These are phyloP conservation scores for Ophiosphaerella narmari DNA, from an alignment of 2,329 filamentous ascomycete species.

Conservation along the genomic window DNA sequence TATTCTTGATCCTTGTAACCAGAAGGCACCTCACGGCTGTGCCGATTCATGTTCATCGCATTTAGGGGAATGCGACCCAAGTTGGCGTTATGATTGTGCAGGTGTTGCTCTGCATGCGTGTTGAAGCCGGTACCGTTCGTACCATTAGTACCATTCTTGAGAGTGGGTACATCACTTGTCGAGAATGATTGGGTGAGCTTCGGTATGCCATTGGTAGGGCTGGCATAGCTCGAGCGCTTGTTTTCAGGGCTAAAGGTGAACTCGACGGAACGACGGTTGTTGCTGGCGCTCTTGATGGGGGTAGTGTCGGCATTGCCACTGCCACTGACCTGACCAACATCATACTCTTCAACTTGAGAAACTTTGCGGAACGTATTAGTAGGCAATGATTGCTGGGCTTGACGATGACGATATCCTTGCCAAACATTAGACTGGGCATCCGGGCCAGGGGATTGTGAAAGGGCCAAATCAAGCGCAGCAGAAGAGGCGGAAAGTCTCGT, in stretches of 20 bases:
- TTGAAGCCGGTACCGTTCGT: constrained; percentile 36
- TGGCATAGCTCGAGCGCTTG: constrained; percentile 55
- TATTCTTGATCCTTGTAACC: constrained; percentile 53
- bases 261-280: constrained; percentile 55
- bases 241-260: constrained; percentile 50
- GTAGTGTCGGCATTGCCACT: constrained; percentile 47
- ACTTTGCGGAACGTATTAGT: constrained; percentile 57
- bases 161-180: constrained; percentile 82
- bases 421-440: constrained; percentile 63
- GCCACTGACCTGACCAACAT: constrained; percentile 41
- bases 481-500: constrained; percentile 78
- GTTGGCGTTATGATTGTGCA: constrained; percentile 77
- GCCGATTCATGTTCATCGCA: constrained; percentile 64
- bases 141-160: constrained; percentile 68
- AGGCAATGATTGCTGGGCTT: constrained; percentile 64
- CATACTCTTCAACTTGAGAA: constrained; percentile 42
- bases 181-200: constrained; percentile 90
- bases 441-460: constrained; percentile 68
- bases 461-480: constrained; percentile 78
- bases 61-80: constrained; percentile 77
- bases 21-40: constrained; percentile 72
- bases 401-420: constrained; percentile 69
- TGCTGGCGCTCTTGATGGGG: constrained; percentile 43
- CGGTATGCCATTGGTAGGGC: constrained; percentile 65
- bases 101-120: constrained; percentile 63